phyloP scores from a whole-genome alignment of 2,329 filamentous ascomycete genomes.

The Colletotrichum plurivorum region DNA sequence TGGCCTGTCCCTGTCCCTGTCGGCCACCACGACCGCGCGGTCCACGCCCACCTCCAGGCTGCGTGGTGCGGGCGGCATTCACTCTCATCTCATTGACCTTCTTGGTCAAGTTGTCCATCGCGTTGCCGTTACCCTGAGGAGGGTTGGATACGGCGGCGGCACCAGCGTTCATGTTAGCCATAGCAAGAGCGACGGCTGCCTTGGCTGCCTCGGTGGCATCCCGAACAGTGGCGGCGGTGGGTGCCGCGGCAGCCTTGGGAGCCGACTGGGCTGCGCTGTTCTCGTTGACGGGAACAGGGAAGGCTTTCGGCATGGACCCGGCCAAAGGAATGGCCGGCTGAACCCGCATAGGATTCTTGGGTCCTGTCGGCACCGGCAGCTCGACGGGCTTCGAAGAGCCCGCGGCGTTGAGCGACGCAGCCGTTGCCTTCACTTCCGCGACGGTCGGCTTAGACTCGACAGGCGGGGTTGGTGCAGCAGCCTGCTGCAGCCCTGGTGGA shows the following conservation, averaged over 20 bases:
- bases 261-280: conserved; percentile 45
- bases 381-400: conserved; percentile 51
- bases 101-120: conserved; percentile 79
- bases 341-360: conserved; percentile 65
- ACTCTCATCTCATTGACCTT: conserved; percentile 84
- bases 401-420: conserved; percentile 62
- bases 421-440: conserved; percentile 66
- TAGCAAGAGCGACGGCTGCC: conserved; percentile 84
- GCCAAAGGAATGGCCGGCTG: conserved; percentile 77
- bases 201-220: conserved; percentile 82
- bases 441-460: conserved; percentile 78
- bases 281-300: conserved; percentile 32
- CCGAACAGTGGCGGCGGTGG: conserved; percentile 60
- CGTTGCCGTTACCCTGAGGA: conserved; percentile 54
- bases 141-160: conserved; percentile 45
- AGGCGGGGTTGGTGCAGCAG: conserved; percentile 72
- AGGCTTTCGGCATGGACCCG: conserved; percentile 52
- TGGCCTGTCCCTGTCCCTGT: conserved; percentile 58
- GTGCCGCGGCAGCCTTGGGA: conserved; percentile 45
- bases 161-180: conserved; percentile 75
- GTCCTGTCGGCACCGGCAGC: conserved; percentile 62
- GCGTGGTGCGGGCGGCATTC: conserved; percentile 62
- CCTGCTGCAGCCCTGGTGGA: conserved; percentile 45
- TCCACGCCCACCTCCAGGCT: conserved; percentile 58
- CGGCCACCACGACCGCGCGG: conserved; percentile 61